These are phyloP conservation scores for Adansonia gregorii DNA, from an alignment of 441 rosid species.

Conservation along the genomic window DNA sequence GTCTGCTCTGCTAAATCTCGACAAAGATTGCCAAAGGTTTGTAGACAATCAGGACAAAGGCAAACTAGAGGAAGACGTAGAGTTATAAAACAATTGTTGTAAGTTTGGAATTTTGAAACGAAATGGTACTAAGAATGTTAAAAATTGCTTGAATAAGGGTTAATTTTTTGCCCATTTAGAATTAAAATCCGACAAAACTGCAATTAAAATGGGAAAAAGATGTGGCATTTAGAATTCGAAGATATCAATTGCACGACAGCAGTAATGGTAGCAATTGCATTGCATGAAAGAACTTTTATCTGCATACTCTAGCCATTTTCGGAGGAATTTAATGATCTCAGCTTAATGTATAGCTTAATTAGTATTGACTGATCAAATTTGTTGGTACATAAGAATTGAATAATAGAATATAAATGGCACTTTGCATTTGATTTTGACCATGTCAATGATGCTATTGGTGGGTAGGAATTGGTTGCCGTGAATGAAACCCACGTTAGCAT, in stretches of 20 bases:
- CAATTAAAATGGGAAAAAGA: background rate
- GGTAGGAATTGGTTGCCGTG: background rate
- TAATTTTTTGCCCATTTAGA: background rate
- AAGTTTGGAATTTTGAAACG: background rate
- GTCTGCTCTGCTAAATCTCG: background rate
- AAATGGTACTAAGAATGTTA: background rate
- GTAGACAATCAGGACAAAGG: background rate
- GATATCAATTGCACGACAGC: background rate
- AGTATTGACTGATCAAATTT: background rate
- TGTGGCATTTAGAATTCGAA: background rate
- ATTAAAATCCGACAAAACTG: constrained; percentile 2
- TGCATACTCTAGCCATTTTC: no score
- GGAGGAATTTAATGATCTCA: background rate
- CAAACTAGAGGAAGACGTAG: background rate
- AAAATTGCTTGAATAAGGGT: background rate
- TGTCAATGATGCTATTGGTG: constrained; percentile 9
- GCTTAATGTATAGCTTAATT: background rate
- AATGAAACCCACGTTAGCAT: constrained; percentile 12
- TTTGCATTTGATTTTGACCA: constrained; percentile 1
- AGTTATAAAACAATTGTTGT: background rate
- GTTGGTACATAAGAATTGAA: background rate
- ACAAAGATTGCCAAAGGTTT: background rate
- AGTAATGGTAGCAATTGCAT: background rate
- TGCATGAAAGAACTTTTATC: no score
- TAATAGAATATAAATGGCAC: background rate